Evolutionary conservation across 2,329 filamentous ascomycete genomes (phyloP).

Genomic region (Ilyonectria robusta): DNA sequence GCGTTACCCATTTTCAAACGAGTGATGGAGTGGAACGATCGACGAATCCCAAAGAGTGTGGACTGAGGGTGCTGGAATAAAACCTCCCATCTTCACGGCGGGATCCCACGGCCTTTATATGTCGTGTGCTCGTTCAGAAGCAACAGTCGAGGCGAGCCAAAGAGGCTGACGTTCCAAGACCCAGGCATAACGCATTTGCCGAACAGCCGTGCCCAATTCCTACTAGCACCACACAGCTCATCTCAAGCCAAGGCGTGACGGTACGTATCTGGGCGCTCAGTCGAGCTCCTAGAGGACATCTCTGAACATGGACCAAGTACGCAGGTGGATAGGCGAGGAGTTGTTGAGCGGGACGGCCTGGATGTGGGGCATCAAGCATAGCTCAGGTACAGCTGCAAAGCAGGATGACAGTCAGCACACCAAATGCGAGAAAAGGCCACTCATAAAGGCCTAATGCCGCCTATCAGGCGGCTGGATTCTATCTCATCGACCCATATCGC

Average conservation of each 20-base stretch:
- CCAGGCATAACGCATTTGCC: constrained; percentile 7
- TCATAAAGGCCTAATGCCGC: constrained; percentile 8
- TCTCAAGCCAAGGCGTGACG: constrained; percentile 4
- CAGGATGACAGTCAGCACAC: constrained; percentile 22
- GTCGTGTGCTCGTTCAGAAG: background rate
- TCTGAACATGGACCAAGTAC: constrained; percentile 1
- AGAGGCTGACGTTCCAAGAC: background rate
- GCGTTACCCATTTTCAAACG: constrained; percentile 40
- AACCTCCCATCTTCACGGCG: constrained; percentile 12
- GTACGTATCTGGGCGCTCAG: background rate
- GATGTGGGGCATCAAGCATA: constrained; percentile 21
- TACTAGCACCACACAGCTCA: background rate
- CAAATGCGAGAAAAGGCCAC: constrained; percentile 2
- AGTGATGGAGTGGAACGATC: constrained; percentile 8
- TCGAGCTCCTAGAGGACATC: constrained; percentile 4
- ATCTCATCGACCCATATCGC: constrained; percentile 20
- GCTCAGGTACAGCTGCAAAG: constrained; percentile 27
- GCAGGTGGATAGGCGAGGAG: background rate
- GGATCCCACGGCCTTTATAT: constrained; percentile 32
- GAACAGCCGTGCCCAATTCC: constrained; percentile 9
- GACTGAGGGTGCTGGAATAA: constrained; percentile 15
- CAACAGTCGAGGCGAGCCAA: constrained; percentile 6
- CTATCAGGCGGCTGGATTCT: constrained; percentile 16
- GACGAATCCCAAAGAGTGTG: constrained; percentile 8
- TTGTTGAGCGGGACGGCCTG: constrained; percentile 3